Evolutionary conservation across 2,329 filamentous ascomycete species (phyloP).

Genomic region (Orbilia brochopaga): DNA sequence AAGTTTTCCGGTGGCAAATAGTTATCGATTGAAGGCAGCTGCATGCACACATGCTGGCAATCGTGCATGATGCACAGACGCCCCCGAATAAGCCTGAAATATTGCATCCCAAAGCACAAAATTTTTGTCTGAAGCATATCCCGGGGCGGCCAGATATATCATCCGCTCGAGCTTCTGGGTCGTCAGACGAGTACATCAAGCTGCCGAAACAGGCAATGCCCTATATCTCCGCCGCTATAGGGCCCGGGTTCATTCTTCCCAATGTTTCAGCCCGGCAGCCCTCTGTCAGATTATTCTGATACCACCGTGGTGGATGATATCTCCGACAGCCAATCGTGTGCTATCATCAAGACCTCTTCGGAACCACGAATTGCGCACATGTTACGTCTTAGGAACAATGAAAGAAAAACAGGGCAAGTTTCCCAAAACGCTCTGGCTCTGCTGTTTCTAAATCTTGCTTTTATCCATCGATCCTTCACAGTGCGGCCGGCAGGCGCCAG

Average conservation of each 20-base stretch:
- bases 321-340: constrained; percentile 18
- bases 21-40: background rate
- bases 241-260: constrained; percentile 22
- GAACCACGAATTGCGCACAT: constrained; percentile 46
- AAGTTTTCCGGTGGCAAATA: too few species aligned
- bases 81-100: background rate
- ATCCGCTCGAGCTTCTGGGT: too few species aligned
- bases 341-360: background rate
- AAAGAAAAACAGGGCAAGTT: background rate
- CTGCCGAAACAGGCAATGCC: too few species aligned
- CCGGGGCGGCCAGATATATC: background rate
- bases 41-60: background rate
- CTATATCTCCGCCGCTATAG: too few species aligned
- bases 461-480: constrained; percentile 25
- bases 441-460: constrained; percentile 13
- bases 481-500: constrained; percentile 11
- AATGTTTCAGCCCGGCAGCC: constrained; percentile 24
- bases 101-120: background rate
- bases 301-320: constrained; percentile 14
- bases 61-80: background rate
- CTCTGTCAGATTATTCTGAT: constrained; percentile 23
- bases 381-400: constrained; percentile 50
- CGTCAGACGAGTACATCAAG: too few species aligned
- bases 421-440: constrained; percentile 25
- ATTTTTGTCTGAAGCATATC: background rate